Conservation (phyloP, 495 filamentous ascomycete species). For the Penicillium silybi region DNA sequence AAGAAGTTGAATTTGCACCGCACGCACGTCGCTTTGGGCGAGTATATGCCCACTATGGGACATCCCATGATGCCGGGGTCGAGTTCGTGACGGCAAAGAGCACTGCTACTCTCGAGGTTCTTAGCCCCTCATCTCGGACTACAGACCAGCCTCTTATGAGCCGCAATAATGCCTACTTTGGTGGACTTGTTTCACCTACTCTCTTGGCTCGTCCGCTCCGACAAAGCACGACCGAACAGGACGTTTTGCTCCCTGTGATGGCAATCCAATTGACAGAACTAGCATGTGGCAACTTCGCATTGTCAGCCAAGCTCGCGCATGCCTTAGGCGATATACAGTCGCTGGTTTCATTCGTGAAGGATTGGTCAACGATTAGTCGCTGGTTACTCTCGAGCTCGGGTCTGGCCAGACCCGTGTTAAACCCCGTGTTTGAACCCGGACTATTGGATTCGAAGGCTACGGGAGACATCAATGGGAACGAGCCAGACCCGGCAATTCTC, state of each 20-base stretch:
- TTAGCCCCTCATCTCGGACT: slow-evolving; percentile 24
- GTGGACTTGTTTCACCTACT: slow-evolving; percentile 5
- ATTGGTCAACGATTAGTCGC: slow-evolving; percentile 34
- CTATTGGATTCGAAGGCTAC: slow-evolving; percentile 24
- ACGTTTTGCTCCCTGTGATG: slow-evolving; percentile 22
- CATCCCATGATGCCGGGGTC: slow-evolving; percentile 31
- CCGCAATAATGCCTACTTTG: slow-evolving; percentile 17
- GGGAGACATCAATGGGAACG: slow-evolving; percentile 26
- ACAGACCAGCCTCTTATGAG: slow-evolving; percentile 24
- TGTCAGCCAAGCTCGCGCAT: slow-evolving; percentile 43
- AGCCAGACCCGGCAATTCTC: slow-evolving; percentile 15
- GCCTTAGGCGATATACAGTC: slow-evolving; percentile 45
- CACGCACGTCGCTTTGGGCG: slow-evolving; percentile 33
- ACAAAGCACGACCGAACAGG: background rate
- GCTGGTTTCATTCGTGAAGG: slow-evolving; percentile 43
- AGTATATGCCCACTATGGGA: slow-evolving; percentile 30
- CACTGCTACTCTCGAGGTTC: slow-evolving; percentile 18
- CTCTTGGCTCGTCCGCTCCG: slow-evolving; percentile 4
- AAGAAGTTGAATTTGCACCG: slow-evolving; percentile 2
- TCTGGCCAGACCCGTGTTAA: background rate
- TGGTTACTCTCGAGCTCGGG: slow-evolving; percentile 6
- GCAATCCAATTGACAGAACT: slow-evolving; percentile 38
- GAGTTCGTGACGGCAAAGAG: slow-evolving; percentile 28
- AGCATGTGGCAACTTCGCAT: slow-evolving; percentile 36
- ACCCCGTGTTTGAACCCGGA: slow-evolving; percentile 25